These are phyloP conservation scores for Pseudonitzschia multiseries DNA, from an alignment of 108 stramenopile genomes.

Conservation along the genomic window DNA sequence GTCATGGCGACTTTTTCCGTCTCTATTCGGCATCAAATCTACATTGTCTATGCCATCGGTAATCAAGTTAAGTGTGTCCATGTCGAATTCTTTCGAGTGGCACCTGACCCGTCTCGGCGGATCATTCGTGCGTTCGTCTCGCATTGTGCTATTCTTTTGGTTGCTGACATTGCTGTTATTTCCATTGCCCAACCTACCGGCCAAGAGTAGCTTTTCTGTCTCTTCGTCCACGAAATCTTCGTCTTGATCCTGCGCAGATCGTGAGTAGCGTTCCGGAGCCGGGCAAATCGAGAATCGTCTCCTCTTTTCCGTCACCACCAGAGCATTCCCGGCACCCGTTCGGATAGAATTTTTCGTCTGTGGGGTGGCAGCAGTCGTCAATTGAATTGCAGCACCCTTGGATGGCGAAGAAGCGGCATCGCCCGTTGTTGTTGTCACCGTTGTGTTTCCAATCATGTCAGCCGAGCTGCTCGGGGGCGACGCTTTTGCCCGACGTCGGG, in stretches of 20 bases:
- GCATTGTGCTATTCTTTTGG: not conserved
- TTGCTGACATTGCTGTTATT: conserved; percentile 8
- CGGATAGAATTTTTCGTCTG: not conserved
- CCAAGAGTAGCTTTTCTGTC: not conserved
- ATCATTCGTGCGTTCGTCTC: not conserved
- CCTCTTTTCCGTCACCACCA: conserved; percentile 8
- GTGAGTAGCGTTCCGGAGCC: conserved; percentile 45
- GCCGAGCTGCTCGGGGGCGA: not conserved
- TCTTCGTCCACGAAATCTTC: conserved; percentile 22
- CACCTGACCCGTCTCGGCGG: conserved; percentile 27
- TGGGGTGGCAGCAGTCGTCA: not conserved
- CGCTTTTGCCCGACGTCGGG: not conserved
- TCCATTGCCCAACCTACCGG: not conserved
- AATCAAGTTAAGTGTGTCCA: conserved; percentile 28
- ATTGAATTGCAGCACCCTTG: not conserved
- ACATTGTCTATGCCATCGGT: not conserved
- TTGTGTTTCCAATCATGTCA: not conserved
- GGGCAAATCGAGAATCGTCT: conserved; percentile 44
- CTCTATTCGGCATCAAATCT: not conserved
- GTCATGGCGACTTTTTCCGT: not conserved
- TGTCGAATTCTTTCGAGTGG: conserved; percentile 48
- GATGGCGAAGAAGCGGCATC: not conserved
- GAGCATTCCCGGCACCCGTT: not conserved
- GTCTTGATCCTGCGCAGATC: conserved; percentile 34
- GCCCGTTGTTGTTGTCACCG: conserved; percentile 11